These are phyloP conservation scores for Jacaranda copaia DNA, from an alignment of 257 asterid species.

Conservation along the genomic window DNA sequence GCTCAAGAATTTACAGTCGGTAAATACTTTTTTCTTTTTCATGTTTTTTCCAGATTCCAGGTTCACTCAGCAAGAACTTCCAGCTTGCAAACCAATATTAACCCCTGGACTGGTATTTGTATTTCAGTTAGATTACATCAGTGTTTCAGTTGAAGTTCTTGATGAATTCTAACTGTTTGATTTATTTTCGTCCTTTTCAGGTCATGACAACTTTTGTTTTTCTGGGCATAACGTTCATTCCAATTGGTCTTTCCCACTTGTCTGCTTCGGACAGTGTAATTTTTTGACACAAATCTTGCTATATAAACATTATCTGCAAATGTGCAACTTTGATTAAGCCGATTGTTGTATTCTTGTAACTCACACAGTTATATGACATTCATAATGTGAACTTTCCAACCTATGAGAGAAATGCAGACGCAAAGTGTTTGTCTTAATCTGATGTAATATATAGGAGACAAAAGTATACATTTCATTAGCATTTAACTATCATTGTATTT, in stretches of 20 bases:
- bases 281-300: neutral
- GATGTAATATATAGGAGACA: too few relatives aligned
- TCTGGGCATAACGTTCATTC: conserved; percentile 77
- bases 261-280: conserved; percentile 76
- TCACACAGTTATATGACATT: too few relatives aligned
- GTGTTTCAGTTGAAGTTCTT: neutral
- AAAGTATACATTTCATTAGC: too few relatives aligned
- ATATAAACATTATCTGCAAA: too few relatives aligned
- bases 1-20: neutral
- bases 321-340: too few relatives aligned
- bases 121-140: neutral
- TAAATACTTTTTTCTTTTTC: neutral
- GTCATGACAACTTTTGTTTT: conserved; percentile 67
- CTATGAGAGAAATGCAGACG: too few relatives aligned
- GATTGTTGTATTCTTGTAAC: too few relatives aligned
- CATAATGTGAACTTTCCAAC: too few relatives aligned
- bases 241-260: conserved; percentile 77
- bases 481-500: too few relatives aligned
- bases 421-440: too few relatives aligned
- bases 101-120: conserved; percentile 79
- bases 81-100: conserved; percentile 94
- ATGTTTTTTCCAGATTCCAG: conserved; percentile 69
- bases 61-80: conserved; percentile 97
- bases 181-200: conserved; percentile 48
- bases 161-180: neutral